phyloP scores from a whole-genome alignment of 768 basidiomycete genomes.

The Chiua virens region DNA sequence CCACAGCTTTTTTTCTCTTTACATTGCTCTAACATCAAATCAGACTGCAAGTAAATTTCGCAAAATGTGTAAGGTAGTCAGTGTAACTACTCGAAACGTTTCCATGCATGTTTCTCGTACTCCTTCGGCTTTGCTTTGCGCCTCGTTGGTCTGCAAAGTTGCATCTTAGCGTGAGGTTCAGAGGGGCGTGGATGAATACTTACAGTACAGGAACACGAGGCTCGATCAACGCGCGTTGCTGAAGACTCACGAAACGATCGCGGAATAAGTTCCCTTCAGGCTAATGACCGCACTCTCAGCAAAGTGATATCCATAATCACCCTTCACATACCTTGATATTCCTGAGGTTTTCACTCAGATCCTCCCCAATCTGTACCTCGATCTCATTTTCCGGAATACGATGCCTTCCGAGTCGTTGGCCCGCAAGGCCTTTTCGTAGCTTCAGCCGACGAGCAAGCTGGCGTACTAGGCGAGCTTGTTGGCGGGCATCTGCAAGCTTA shows the following conservation, averaged over 20 bases:
- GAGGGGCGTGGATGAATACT: slow-evolving; percentile 26
- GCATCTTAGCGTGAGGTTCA: not conserved
- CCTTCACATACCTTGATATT: slow-evolving; percentile 67
- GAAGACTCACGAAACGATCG: slow-evolving; percentile 84
- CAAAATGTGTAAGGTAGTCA: not conserved
- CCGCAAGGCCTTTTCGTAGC: slow-evolving; percentile 64
- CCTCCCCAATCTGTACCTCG: slow-evolving; percentile 89
- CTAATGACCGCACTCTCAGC: slow-evolving; percentile 37
- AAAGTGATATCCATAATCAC: not conserved
- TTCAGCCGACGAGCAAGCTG: slow-evolving; percentile 47
- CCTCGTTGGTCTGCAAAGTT: slow-evolving; percentile 21
- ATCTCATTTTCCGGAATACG: slow-evolving; percentile 65
- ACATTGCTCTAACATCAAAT: not conserved
- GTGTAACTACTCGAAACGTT: slow-evolving; percentile 53
- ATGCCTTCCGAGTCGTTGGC: slow-evolving; percentile 79
- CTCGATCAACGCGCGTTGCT: slow-evolving; percentile 84
- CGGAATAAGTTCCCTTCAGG: slow-evolving; percentile 93
- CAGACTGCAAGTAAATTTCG: not conserved
- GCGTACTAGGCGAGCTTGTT: slow-evolving; percentile 36
- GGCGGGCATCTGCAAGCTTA: slow-evolving; percentile 38
- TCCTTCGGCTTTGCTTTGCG: slow-evolving; percentile 51
- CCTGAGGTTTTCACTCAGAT: slow-evolving; percentile 81
- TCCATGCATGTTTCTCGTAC: slow-evolving; percentile 82
- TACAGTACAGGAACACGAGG: slow-evolving; percentile 81
- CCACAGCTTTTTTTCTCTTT: not conserved